Evolutionary conservation across 208 protist species (phyloP), one percentile per base, ranked within the genome.

Genomic region (Vickermania ingenoplastis): DNA sequence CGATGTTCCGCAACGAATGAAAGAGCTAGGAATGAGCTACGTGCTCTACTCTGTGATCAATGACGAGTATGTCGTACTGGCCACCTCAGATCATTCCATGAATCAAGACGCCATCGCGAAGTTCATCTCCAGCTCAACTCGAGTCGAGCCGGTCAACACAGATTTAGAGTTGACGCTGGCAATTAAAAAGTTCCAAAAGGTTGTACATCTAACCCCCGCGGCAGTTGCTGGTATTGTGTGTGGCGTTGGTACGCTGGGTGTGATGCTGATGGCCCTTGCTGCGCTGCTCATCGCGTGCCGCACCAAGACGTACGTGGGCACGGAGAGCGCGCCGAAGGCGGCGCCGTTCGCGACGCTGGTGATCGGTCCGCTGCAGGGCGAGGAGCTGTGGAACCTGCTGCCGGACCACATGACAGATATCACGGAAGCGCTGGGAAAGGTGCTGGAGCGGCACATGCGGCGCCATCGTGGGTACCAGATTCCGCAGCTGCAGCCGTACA

Each of bases 401-500:
- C 59, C 63, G 14, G 59, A 71, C 17, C 22, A 27, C 7, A 68
- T 63, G 61, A 23, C 54, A 22, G 1, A 17, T 14, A 58, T 75
- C 3, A 60, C 58, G 24, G 63, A 75, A 41, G 1, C n/a, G 3
- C 57, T 69, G 24, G 2, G 54, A 7, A 41, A 14, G 41, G 13
- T 75, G 2, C 63, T 65, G 53, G 1, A 41, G 23, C 49, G 25
- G 21, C 24, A 53, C n/a, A 41, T 70, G 59, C 17, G 26, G 0
- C 61, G 29, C 1, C 67, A 75, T 41, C 63, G 61, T 17, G 63
- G 63, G 11, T 54, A 54, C 24, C 50, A 54, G 50, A 17, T 54
- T 7, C 21, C 50, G 23, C 69, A 75, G 27, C 13, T 65, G n/a
- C 57, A 69, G 31, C 69, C 69, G 28, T 69, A 66, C 41, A 75